Evolutionary conservation across 805 yeast species (phyloP).

Genomic region (Huiozyma sinensis): DNA sequence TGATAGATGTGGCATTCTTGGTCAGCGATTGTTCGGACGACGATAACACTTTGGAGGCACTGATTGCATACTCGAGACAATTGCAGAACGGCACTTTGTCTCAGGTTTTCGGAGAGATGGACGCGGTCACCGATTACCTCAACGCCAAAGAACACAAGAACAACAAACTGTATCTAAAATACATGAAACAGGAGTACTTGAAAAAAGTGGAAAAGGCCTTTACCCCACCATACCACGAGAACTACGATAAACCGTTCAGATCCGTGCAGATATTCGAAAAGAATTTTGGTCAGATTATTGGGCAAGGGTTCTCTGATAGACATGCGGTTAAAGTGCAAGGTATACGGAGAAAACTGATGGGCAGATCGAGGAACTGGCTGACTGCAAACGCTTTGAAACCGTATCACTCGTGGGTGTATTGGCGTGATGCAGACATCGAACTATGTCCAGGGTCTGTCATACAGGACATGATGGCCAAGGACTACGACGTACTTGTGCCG

Average conservation of each 20-base stretch:
- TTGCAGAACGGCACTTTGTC: slow-evolving; percentile 63
- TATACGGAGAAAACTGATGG: slow-evolving; percentile 74
- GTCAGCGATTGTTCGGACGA: slow-evolving; percentile 67
- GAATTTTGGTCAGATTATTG: slow-evolving; percentile 75
- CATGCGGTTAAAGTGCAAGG: slow-evolving; percentile 84
- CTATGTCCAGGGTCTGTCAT: slow-evolving; percentile 70
- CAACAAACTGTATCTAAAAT: slow-evolving; percentile 41
- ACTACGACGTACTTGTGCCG: slow-evolving; percentile 65
- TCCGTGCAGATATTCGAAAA: slow-evolving; percentile 70
- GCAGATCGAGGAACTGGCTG: slow-evolving; percentile 78
- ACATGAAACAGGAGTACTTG: slow-evolving; percentile 59
- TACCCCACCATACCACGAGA: slow-evolving; percentile 53
- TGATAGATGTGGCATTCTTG: slow-evolving; percentile 70
- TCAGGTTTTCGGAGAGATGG: slow-evolving; percentile 25
- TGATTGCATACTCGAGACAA: slow-evolving; percentile 53
- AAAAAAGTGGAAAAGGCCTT: slow-evolving; percentile 48
- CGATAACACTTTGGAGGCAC: slow-evolving; percentile 55
- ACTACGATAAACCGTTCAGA: slow-evolving; percentile 60
- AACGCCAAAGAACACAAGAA: slow-evolving; percentile 43
- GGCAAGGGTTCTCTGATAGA: slow-evolving; percentile 75
- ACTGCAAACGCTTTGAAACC: slow-evolving; percentile 65
- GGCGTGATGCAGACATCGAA: slow-evolving; percentile 85
- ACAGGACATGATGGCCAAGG: slow-evolving; percentile 58
- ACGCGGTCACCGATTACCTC: slow-evolving; percentile 31
- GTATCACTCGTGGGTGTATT: slow-evolving; percentile 82